Base-by-base conservation (phyloP, 2,329 filamentous ascomycete species). In the Aspergillus carbonarius region DNA sequence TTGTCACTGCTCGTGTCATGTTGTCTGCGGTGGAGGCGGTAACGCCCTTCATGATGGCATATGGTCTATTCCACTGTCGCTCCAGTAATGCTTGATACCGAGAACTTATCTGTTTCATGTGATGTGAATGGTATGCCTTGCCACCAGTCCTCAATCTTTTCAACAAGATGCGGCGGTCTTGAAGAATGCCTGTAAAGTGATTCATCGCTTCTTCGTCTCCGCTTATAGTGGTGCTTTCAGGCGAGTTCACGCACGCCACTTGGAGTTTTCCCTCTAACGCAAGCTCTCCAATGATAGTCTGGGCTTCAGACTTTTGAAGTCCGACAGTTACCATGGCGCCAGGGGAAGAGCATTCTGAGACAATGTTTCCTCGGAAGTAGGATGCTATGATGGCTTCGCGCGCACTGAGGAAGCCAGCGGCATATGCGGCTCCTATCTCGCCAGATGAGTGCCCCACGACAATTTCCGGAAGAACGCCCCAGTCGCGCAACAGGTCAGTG, bases 291-390 rank as follows among this genome's bases (percentile, higher is more conserved):
- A 78, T 63, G 8, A 61, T 62, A 4, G 75, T 58, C 4, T 69
- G 61, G 0, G 67, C 69, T 3, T 65, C 50, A 68, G 0, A 4
- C 8, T n/a, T 9, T 3, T 5, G 12, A 30, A 75, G 71, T 0
- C 77, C 79, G 0, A 77, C 79, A 0, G 81, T 81, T 40, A 83
- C 65, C 83, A 85, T 85, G 1, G 71, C 74, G 1, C 81, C 81
- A 13, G 60, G 63, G 25, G 57, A n/a, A 3, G 61, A 65, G 8
- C 46, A 58, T 1, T 35, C 20, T 12, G 55, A 51, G 1, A 50
- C 40, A 3, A 66, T 66, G 6, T 66, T 63, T 0, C 81, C 80
- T 0, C 82, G 76, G 53, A 78, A 79, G 61, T 81, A 83, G 0
- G 81, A 79, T 17, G 77, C 70, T 0, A 65, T 65, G 3, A 83